phyloP scores from a whole-genome alignment of 768 basidiomycete species.

The Russula sp. region DNA sequence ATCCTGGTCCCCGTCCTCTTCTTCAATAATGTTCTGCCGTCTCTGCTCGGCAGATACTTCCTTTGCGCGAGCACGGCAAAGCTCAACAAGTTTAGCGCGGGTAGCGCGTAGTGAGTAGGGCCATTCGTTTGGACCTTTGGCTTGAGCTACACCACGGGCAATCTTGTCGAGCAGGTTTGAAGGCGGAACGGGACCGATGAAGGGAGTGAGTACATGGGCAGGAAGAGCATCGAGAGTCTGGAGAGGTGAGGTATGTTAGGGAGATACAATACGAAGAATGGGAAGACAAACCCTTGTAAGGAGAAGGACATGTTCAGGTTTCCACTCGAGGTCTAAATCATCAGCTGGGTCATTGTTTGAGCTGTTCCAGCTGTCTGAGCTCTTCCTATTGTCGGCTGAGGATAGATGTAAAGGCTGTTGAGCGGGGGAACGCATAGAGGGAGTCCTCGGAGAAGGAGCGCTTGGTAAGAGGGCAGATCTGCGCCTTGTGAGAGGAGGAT shows the following conservation, averaged over 20 bases:
- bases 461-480: conserved; percentile 47
- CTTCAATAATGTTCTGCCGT: conserved; percentile 40
- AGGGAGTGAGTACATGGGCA: conserved; percentile 78
- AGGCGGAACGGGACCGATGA: conserved; percentile 77
- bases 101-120: conserved; percentile 78
- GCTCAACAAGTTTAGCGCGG: conserved; percentile 73
- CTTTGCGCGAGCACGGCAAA: conserved; percentile 61
- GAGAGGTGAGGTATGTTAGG: background rate
- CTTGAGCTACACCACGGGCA: conserved; percentile 66
- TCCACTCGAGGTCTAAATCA: conserved; percentile 68
- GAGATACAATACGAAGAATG: conserved; percentile 16
- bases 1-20: conserved; percentile 38
- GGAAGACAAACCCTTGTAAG: conserved; percentile 52
- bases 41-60: conserved; percentile 36
- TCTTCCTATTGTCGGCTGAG: conserved; percentile 49
- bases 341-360: conserved; percentile 62
- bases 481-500: conserved; percentile 47
- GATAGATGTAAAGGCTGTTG: conserved; percentile 49
- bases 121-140: conserved; percentile 76
- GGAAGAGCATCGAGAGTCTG: conserved; percentile 83
- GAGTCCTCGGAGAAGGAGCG: conserved; percentile 45
- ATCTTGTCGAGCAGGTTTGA: conserved; percentile 85
- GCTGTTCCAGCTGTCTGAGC: conserved; percentile 81
- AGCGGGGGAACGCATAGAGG: conserved; percentile 50
- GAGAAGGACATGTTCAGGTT: conserved; percentile 61